A percentile compares a stretch with the other conserved stretches of the same genome.
These are phyloP conservation scores for Aspergillus tanneri DNA, from an alignment of 2,329 filamentous ascomycete species.

Conservation along the genomic window DNA sequence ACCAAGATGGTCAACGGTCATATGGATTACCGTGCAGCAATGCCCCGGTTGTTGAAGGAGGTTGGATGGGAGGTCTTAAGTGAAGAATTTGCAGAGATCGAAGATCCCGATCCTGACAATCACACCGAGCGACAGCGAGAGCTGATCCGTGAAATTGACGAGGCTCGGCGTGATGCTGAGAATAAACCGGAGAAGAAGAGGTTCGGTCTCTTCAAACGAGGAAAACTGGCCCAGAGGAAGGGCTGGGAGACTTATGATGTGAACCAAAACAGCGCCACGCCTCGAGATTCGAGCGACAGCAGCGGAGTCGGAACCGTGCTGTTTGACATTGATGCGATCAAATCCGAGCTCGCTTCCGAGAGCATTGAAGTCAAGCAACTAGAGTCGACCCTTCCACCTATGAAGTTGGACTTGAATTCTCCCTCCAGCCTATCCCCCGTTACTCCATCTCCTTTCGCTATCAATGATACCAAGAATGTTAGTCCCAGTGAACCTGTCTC, in stretches of 20 bases:
- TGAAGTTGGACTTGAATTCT: slow-evolving; percentile 67
- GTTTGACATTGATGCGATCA: slow-evolving; percentile 94
- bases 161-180: slow-evolving; percentile 83
- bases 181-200: slow-evolving; percentile 70
- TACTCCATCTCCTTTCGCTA: slow-evolving; percentile 26
- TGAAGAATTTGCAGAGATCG: slow-evolving; percentile 94
- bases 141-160: slow-evolving; percentile 94
- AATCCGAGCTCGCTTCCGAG: slow-evolving; percentile 76
- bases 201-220: slow-evolving; percentile 78
- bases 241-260: slow-evolving; percentile 96
- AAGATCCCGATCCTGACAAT: slow-evolving; percentile 94
- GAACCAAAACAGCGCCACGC: slow-evolving; percentile 33
- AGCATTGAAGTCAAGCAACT: slow-evolving; percentile 73
- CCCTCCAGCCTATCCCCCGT: slow-evolving; percentile 19
- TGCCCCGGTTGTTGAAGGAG: slow-evolving; percentile 82
- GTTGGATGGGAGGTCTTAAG: slow-evolving; percentile 89
- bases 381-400: slow-evolving; percentile 82
- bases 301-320: slow-evolving; percentile 58
- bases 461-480: slow-evolving; percentile 40
- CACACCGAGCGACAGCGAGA: slow-evolving; percentile 84
- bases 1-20: slow-evolving; percentile 84
- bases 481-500: slow-evolving; percentile 9
- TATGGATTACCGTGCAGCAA: slow-evolving; percentile 93
- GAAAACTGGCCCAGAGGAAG: slow-evolving; percentile 71
- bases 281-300: slow-evolving; percentile 27